These are phyloP conservation scores for Chenopodium quinoa DNA, from an alignment of 148 eudicot species.

Conservation along the genomic window DNA sequence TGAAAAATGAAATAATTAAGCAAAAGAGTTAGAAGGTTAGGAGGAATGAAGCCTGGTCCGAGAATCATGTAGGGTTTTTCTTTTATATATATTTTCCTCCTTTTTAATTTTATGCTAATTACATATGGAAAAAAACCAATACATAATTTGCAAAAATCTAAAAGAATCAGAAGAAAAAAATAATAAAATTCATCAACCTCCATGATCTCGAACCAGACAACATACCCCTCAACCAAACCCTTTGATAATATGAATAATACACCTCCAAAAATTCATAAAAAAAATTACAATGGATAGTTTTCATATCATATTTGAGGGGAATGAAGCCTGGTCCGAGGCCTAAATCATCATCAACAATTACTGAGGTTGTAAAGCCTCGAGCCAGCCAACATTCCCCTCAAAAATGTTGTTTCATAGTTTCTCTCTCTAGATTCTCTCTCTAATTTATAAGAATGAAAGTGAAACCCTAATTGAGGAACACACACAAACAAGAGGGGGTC, in stretches of 20 bases:
- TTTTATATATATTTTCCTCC: not conserved
- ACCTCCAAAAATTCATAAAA: not conserved
- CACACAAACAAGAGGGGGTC: not conserved
- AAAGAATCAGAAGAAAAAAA: not conserved
- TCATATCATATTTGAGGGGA: constrained; percentile 40
- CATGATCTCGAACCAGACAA: constrained; percentile 53
- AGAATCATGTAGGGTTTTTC: constrained; percentile 36
- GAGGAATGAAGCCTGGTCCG: constrained; percentile 54
- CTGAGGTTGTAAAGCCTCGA: constrained; percentile 28
- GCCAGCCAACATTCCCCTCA: constrained; percentile 61
- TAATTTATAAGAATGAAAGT: not conserved
- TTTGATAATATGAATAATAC: not conserved
- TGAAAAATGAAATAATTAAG: not conserved
- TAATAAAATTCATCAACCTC: constrained; percentile 15
- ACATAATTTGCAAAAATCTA: not conserved
- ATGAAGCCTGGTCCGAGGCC: constrained; percentile 61
- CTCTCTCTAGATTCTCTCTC: not conserved
- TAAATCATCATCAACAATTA: not conserved
- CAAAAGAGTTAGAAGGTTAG: constrained; percentile 28
- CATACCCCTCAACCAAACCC: constrained; percentile 51
- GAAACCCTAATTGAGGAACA: constrained; percentile 30
- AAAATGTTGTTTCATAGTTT: not conserved
- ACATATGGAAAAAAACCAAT: constrained; percentile 7
- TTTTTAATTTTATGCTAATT: not conserved
- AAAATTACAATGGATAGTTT: not conserved